Conservation (phyloP, 2,329 filamentous ascomycete species). For the Fusarium keratoplasticum region DNA sequence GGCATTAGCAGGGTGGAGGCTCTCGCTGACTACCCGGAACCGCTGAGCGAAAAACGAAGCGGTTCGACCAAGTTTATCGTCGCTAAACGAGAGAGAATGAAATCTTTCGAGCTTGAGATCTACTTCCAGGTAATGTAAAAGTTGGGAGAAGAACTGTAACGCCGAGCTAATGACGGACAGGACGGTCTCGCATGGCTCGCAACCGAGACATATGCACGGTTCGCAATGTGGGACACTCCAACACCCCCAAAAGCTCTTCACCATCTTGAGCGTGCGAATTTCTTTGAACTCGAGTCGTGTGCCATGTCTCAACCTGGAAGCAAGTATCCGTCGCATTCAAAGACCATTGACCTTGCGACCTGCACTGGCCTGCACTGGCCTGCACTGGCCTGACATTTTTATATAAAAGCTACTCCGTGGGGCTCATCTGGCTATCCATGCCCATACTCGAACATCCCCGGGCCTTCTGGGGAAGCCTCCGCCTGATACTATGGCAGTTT, state of each 20-base stretch:
- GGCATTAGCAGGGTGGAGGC: neutral
- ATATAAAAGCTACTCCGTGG: neutral
- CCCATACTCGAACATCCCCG: neutral
- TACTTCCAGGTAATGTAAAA: neutral
- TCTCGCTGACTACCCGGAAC: neutral
- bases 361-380: too few relatives aligned
- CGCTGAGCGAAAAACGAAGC: neutral
- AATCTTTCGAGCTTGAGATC: neutral
- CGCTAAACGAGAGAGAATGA: neutral
- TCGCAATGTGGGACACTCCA: neutral
- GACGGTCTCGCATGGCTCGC: neutral
- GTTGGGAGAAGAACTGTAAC: too few relatives aligned
- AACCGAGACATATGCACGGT: neutral
- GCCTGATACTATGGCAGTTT: neutral
- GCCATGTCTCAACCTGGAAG: neutral
- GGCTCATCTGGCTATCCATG: neutral
- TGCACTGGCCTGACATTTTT: neutral
- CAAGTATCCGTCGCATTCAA: neutral
- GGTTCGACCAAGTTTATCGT: neutral
- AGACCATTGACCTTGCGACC: neutral
- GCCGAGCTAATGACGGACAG: neutral
- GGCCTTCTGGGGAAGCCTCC: neutral
- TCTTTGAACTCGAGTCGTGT: neutral
- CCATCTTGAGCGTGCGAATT: neutral
- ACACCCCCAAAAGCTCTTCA: neutral